These are phyloP conservation scores for Baorangia bicolor DNA, from an alignment of 768 basidiomycete species.

Conservation along the genomic window DNA sequence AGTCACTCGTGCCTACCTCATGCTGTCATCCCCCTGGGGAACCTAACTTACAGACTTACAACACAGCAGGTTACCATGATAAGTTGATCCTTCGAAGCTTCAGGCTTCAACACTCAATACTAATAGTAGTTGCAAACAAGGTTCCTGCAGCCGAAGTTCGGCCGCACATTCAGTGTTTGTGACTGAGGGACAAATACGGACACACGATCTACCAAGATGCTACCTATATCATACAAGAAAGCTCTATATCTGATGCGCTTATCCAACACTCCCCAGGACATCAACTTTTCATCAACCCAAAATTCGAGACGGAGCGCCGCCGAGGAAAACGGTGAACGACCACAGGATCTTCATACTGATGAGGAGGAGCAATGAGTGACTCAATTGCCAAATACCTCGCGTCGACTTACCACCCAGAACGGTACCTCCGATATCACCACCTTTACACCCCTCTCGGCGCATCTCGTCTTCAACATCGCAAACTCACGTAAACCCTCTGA, in stretches of 20 bases:
- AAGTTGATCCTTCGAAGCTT: no score
- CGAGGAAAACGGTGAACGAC: conserved; percentile 35
- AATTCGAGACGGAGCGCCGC: conserved; percentile 36
- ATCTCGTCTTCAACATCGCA: conserved; percentile 24
- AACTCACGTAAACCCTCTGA: conserved; percentile 23
- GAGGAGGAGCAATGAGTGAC: background rate
- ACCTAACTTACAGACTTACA: no score
- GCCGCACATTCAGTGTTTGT: no score
- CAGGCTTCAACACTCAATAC: no score
- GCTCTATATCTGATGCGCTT: background rate
- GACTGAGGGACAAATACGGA: no score
- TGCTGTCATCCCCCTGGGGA: no score
- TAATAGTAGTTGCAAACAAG: no score
- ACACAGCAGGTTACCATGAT: no score
- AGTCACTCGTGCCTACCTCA: no score
- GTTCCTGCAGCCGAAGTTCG: no score
- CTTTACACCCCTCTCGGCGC: conserved; percentile 30
- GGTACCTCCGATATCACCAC: conserved; percentile 31
- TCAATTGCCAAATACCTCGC: background rate
- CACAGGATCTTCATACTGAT: conserved; percentile 40
- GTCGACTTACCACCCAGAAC: conserved; percentile 37
- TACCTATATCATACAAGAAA: no score
- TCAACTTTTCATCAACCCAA: conserved; percentile 32
- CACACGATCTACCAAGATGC: no score
- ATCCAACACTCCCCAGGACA: background rate